phyloP scores from a whole-genome alignment of 2,329 filamentous ascomycete species.

The Aaosphaeria pasadenensis region DNA sequence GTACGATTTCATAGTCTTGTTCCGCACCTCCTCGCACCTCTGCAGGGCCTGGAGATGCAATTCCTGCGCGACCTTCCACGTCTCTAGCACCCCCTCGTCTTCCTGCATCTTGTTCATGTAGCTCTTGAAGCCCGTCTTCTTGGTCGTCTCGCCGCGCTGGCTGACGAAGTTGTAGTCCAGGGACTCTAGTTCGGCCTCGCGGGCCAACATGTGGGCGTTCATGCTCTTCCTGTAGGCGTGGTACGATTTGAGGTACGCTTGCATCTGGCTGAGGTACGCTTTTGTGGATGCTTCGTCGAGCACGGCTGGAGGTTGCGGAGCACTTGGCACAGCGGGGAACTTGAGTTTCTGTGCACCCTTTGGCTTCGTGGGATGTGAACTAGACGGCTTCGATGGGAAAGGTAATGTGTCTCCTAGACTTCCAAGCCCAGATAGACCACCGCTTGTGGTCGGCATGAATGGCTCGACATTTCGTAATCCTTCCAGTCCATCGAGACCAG shows the following conservation, averaged over 20 bases:
- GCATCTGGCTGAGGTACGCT: slow-evolving; percentile 53
- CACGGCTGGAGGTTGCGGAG: slow-evolving; percentile 43
- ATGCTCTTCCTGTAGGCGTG: slow-evolving; percentile 54
- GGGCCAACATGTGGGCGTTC: slow-evolving; percentile 53
- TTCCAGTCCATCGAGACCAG: slow-evolving; percentile 45
- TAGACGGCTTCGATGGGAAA: slow-evolving; percentile 55
- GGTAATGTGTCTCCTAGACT: slow-evolving; percentile 56
- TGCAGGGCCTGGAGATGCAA: slow-evolving; percentile 58
- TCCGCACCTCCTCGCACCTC: slow-evolving; percentile 24
- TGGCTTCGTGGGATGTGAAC: slow-evolving; percentile 40
- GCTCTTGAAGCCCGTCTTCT: slow-evolving; percentile 52
- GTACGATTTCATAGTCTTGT: slow-evolving; percentile 5
- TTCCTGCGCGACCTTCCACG: slow-evolving; percentile 60
- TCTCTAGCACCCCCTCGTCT: slow-evolving; percentile 60
- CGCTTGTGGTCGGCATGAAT: slow-evolving; percentile 43
- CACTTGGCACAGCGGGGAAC: slow-evolving; percentile 51
- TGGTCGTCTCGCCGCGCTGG: slow-evolving; percentile 47
- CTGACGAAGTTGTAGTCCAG: slow-evolving; percentile 49
- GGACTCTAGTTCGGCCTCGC: slow-evolving; percentile 47
- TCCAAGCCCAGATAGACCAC: slow-evolving; percentile 52
- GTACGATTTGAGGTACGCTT: slow-evolving; percentile 56
- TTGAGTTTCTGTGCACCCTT: slow-evolving; percentile 41
- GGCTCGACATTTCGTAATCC: slow-evolving; percentile 51
- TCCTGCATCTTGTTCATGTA: slow-evolving; percentile 62
- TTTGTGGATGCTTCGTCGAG: slow-evolving; percentile 50